Evolutionary conservation across 352 stramenopile genomes (phyloP).

Genomic region (Aphanomyces euteiches): DNA sequence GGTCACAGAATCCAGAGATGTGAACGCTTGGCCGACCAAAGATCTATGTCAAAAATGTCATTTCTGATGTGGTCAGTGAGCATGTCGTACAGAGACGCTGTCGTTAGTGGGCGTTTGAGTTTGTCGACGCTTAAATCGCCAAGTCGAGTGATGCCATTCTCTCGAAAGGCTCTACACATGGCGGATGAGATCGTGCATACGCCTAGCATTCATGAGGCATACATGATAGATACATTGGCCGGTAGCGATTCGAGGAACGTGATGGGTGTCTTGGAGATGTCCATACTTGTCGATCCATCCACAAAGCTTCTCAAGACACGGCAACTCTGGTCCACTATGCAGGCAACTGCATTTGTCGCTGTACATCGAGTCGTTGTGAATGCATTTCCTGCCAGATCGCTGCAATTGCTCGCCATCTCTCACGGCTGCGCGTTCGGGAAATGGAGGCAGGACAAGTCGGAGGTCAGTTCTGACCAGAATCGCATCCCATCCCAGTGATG

Average conservation of each 20-base stretch:
- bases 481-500: constrained; percentile 3
- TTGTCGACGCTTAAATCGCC: constrained; percentile 19
- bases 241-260: constrained; percentile 15
- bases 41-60: not conserved
- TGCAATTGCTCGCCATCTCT: no score
- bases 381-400: not conserved
- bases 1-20: not conserved
- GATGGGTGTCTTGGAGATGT: constrained; percentile 5
- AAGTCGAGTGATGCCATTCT: constrained; percentile 15
- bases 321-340: not conserved
- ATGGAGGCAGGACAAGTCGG: no score
- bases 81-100: constrained; percentile 17
- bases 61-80: not conserved
- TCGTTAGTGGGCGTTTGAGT: not conserved
- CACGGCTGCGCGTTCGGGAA: no score
- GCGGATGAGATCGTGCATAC: no score
- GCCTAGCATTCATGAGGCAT: not conserved
- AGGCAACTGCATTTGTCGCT: not conserved
- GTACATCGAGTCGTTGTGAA: not conserved
- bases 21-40: constrained; percentile 8
- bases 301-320: not conserved
- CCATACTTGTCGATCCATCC: not conserved
- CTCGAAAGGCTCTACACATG: constrained; percentile 10
- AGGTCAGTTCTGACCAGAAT: not conserved
- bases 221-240: not conserved